Conservation (phyloP, 192 early-diverging fungal species). For the Coemansia sp. region DNA sequence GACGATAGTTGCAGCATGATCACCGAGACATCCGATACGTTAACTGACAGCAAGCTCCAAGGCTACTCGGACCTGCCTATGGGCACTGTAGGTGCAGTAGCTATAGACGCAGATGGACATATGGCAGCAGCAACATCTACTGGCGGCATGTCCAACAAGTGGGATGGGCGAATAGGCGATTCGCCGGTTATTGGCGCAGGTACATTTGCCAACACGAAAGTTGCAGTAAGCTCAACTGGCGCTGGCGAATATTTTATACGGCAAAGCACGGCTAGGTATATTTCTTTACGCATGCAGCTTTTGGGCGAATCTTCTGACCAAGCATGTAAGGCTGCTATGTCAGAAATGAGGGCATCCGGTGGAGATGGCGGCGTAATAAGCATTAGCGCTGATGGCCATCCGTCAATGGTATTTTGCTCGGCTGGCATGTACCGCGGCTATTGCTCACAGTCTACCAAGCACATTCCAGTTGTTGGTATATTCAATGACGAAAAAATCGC, state of each 20-base stretch:
- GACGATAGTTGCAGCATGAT: too few relatives aligned
- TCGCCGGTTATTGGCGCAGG: constrained; percentile 38
- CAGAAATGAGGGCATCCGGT: constrained; percentile 27
- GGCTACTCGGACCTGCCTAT: constrained; percentile 29
- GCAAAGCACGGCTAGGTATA: constrained; percentile 22
- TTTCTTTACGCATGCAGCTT: constrained; percentile 19
- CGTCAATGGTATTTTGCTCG: constrained; percentile 29
- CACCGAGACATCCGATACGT: too few relatives aligned
- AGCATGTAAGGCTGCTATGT: constrained; percentile 15
- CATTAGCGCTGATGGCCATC: constrained; percentile 11
- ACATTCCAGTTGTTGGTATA: constrained; percentile 28
- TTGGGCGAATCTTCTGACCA: constrained; percentile 16
- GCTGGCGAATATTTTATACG: constrained; percentile 34
- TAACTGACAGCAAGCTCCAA: neutral
- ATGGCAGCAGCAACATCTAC: constrained; percentile 39
- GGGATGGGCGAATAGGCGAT: constrained; percentile 33
- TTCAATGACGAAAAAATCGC: constrained; percentile 20
- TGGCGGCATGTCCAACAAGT: constrained; percentile 39
- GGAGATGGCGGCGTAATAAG: constrained; percentile 40
- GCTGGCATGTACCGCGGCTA: constrained; percentile 42
- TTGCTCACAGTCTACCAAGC: constrained; percentile 12
- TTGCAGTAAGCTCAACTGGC: constrained; percentile 30
- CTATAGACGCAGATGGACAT: constrained; percentile 17
- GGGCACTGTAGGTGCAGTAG: constrained; percentile 42
- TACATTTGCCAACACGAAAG: constrained; percentile 29